Percentiles rank a stretch among this genome's conserved stretches.
Conservation (phyloP, 352 stramenopile species). For the Globisporangium emineosum region DNA sequence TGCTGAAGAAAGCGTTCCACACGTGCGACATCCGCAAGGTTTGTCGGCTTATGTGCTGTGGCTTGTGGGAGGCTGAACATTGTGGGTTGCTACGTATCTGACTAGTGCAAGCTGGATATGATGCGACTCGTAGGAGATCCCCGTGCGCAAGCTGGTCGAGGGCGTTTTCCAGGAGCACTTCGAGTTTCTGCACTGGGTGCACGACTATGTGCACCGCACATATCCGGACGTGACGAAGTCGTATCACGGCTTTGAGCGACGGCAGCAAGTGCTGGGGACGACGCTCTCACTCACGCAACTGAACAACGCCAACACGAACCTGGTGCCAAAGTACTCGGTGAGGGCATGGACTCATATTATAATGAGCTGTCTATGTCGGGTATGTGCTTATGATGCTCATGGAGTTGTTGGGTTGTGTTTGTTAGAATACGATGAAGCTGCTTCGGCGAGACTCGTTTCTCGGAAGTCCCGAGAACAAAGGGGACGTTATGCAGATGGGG, state of each 20-base stretch:
- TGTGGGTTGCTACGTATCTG: no score
- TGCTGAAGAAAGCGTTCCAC: constrained; percentile 55
- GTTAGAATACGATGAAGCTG: constrained; percentile 35
- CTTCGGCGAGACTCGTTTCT: constrained; percentile 20
- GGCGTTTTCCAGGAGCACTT: constrained; percentile 82
- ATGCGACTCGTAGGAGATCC: constrained; percentile 41
- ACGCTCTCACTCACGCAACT: constrained; percentile 27
- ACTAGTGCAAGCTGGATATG: no score
- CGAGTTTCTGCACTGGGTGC: constrained; percentile 79
- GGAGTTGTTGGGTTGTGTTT: not conserved
- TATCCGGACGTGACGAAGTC: constrained; percentile 55
- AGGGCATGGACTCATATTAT: no score
- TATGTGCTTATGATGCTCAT: not conserved
- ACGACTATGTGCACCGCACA: constrained; percentile 76
- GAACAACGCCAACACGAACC: constrained; percentile 48
- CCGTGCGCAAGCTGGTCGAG: constrained; percentile 57
- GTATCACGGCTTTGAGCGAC: constrained; percentile 53
- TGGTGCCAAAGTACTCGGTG: constrained; percentile 61
- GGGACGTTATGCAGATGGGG: not conserved
- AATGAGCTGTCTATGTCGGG: not conserved
- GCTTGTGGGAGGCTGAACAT: not conserved
- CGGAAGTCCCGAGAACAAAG: constrained; percentile 9
- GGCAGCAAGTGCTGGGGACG: constrained; percentile 39
- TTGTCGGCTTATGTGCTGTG: not conserved
- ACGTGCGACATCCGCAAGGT: constrained; percentile 66